A percentile compares a stretch with the other conserved stretches of the same genome.
Conservation (phyloP, 106 monocot genomes). For the Dendrobium chrysotoxum region DNA sequence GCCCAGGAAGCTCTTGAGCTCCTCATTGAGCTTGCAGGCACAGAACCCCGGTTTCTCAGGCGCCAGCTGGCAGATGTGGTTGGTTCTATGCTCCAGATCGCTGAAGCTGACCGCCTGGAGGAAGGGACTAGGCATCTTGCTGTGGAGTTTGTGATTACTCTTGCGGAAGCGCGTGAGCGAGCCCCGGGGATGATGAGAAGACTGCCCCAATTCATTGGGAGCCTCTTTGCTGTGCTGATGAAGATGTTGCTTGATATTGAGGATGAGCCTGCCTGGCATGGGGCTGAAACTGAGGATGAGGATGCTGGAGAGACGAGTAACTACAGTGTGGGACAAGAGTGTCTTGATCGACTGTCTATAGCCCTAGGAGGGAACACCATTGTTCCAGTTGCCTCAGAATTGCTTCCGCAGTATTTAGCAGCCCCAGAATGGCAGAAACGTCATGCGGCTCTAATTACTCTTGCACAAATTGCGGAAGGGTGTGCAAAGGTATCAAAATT, state of each 20-base stretch:
- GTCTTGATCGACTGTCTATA: constrained; percentile 73
- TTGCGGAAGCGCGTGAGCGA: constrained; percentile 87
- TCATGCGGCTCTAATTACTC: constrained; percentile 87
- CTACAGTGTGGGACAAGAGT: constrained; percentile 86
- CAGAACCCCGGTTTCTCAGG: constrained; percentile 69
- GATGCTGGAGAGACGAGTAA: constrained; percentile 91
- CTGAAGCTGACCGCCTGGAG: constrained; percentile 69
- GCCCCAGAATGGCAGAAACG: constrained; percentile 97
- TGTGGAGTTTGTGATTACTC: constrained; percentile 89
- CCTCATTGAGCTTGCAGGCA: constrained; percentile 79
- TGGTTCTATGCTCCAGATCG: constrained; percentile 77
- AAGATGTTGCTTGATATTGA: constrained; percentile 84
- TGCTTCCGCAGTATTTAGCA: constrained; percentile 57
- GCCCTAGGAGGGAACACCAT: constrained; percentile 91
- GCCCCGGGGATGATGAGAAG: constrained; percentile 91
- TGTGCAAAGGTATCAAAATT: constrained; percentile 68
- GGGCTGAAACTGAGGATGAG: constrained; percentile 73
- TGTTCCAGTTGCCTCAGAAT: constrained; percentile 80
- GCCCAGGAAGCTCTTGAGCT: constrained; percentile 85
- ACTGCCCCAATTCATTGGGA: constrained; percentile 72
- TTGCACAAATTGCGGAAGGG: constrained; percentile 97
- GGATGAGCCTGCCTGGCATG: constrained; percentile 87
- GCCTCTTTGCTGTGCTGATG: constrained; percentile 83
- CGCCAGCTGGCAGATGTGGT: constrained; percentile 71
- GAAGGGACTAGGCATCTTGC: constrained; percentile 90